Evolutionary conservation across 2,329 filamentous ascomycete genomes (phyloP).

Genomic region (Cladorrhinum sp.): DNA sequence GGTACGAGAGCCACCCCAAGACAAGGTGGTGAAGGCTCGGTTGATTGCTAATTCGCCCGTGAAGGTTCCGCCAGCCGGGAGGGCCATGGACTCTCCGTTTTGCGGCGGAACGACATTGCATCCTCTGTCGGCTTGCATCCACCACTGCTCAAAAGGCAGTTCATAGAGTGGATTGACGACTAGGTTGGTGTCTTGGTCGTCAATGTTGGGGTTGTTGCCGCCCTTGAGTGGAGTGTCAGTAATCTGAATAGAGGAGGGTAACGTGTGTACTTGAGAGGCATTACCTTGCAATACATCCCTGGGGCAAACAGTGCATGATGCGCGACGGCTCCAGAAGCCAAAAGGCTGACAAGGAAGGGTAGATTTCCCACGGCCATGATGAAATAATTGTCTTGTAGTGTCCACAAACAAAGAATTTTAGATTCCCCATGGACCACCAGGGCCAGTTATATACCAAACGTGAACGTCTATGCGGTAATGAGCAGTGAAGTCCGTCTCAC

Average conservation of each 20-base stretch:
- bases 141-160: constrained; percentile 45
- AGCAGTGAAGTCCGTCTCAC: no score
- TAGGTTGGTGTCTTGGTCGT: constrained; percentile 43
- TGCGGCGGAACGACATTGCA: constrained; percentile 37
- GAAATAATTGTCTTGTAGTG: not conserved
- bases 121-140: constrained; percentile 48
- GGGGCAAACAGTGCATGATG: constrained; percentile 4
- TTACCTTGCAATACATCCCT: constrained; percentile 9
- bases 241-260: not conserved
- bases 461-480: no score
- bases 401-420: not conserved
- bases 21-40: constrained; percentile 46
- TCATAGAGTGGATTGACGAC: constrained; percentile 46
- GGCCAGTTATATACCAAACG: not conserved
- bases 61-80: constrained; percentile 48
- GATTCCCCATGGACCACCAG: no score
- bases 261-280: not conserved
- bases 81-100: constrained; percentile 35
- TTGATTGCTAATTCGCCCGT: constrained; percentile 50
- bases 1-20: constrained; percentile 37
- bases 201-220: constrained; percentile 32
- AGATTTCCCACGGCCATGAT: not conserved
- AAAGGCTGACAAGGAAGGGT: not conserved
- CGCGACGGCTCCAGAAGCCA: not conserved
- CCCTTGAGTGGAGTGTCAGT: constrained; percentile 20